Evolutionary conservation across 768 basidiomycete species (phyloP), one percentile per base, ranked within the genome.

Genomic region (Serendipita sp.): DNA sequence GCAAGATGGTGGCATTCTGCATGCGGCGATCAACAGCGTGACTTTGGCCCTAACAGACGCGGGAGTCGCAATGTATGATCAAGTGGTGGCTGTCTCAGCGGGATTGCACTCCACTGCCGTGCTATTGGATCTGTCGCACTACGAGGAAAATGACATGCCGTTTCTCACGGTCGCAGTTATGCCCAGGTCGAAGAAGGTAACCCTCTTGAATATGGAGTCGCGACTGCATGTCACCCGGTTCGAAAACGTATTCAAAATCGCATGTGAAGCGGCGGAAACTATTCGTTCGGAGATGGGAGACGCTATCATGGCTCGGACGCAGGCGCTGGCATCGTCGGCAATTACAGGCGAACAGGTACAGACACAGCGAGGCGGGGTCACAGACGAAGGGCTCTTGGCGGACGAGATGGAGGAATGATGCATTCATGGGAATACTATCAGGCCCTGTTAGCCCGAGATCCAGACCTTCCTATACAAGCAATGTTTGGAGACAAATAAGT

Each of bases 141-240:
- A 93, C 9, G 96, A 99, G 75, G 96, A 98, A 74, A 84, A 82
- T 67, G 92, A 93, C 66, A 76, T 93, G 3, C 96, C 96, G 0
- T 81, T 88, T 68, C 74, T 95, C 22, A 92, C 91, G 1, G 83
- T 97, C 42, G 96, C 92, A 0, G 79, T 89, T 30, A 84, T 97
- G 79, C 93, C 96, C 4, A 83, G 84, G 67, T 83, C 86, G n/a
- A 81, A 82, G 3, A 87, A 85, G 64, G 83, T 96, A 48, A 90
- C 89, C 16, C 78, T 98, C 38, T 86, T 92, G 65, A 86, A 85
- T 60, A 88, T 97, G 83, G 96, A 98, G 73, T 94, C 92, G 16
- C 77, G 94, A n/a, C 72, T 99, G 64, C 91, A 91, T 68, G 84
- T 93, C 9, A 92, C 93, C 68, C 79, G 91, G 30, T 58, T 58